Base-by-base conservation (phyloP, 2,329 filamentous ascomycete species). In the Colletotrichum liaoningense region DNA sequence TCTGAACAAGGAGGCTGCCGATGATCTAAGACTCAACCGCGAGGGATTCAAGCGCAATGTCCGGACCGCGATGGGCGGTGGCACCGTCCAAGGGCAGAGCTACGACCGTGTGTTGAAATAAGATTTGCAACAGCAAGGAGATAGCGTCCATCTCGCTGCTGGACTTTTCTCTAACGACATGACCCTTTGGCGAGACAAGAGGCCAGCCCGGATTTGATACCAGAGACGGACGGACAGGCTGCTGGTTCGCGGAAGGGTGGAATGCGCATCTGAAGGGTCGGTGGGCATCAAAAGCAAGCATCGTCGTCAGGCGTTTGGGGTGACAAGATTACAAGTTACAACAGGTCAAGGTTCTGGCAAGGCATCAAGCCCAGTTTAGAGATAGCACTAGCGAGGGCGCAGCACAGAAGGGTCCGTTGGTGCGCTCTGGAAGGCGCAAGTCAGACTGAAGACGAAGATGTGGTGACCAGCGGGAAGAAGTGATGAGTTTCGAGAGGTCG, bases 1-100 rank as follows among this genome's bases (percentile, higher is more conserved):
- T n/a, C 86, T 99, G 74, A 99, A 99, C 85, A 98, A 99, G 87
- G 96, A 98, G 80, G 97, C 97, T 0, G 97, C 97, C 4, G 95
- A 98, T 74, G 97, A 98, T 80, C 87, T 99, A 77, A 92, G 96
- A 79, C 88, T 88, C 60, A 97, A 97, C 83, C 87, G 95, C 49
- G 97, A 98, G 67, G 90, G 88, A 35, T 99, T 99, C 85, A 97
- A 95, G 88, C 89, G 95, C 74, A 98, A 98, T 80, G 97, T 98
- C 52, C 90, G 94, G 79, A 89, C 88, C 26, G 89, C 95, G 7
- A 98, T 99, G 94, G 88, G 86, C 4, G 97, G 97, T 65, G 95
- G 95, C 7, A 85, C 85, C 1, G 92, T 98, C 54, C 92, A 91
- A 82, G 93, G 92, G 3, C 87, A 92, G 77, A 82, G 84, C 7